phyloP scores from a whole-genome alignment of 2,329 filamentous ascomycete genomes.

The Colletotrichum tropicale region DNA sequence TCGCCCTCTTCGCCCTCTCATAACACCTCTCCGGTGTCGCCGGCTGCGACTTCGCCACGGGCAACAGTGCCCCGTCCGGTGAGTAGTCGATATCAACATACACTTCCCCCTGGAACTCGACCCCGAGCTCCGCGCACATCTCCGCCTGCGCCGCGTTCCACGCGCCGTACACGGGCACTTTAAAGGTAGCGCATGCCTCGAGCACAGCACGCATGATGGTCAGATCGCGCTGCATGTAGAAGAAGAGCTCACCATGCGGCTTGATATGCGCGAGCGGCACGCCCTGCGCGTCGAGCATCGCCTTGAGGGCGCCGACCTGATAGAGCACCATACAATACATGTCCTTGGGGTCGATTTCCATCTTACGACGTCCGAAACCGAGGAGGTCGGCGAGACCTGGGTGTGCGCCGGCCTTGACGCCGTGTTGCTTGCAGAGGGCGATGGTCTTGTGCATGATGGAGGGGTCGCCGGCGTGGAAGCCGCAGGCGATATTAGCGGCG shows the following conservation, averaged over 20 bases:
- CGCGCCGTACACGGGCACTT: conserved; percentile 30
- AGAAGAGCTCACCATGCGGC: conserved; percentile 60
- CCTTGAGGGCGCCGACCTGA: conserved; percentile 67
- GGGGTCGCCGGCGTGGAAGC: conserved; percentile 65
- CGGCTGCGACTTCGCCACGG: background rate
- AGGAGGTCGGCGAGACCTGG: conserved; percentile 69
- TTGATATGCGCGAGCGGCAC: conserved; percentile 61
- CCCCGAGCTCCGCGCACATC: conserved; percentile 20
- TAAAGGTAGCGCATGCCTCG: conserved; percentile 27
- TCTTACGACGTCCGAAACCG: conserved; percentile 68
- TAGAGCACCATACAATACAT: conserved; percentile 63
- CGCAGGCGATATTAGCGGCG: conserved; percentile 67
- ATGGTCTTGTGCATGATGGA: conserved; percentile 69
- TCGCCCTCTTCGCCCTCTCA: background rate
- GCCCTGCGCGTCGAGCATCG: conserved; percentile 60
- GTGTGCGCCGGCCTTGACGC: conserved; percentile 64
- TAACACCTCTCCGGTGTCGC: background rate
- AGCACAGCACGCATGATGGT: conserved; percentile 31
- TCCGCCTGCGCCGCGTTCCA: conserved; percentile 19
- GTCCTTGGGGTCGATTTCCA: conserved; percentile 62
- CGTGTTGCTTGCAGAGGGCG: conserved; percentile 59
- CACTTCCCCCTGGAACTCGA: background rate
- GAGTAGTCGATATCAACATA: background rate
- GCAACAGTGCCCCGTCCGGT: background rate
- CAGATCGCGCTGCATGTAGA: conserved; percentile 32